Base-by-base conservation (phyloP, 2,329 filamentous ascomycete species). In the Fusarium nanum region DNA sequence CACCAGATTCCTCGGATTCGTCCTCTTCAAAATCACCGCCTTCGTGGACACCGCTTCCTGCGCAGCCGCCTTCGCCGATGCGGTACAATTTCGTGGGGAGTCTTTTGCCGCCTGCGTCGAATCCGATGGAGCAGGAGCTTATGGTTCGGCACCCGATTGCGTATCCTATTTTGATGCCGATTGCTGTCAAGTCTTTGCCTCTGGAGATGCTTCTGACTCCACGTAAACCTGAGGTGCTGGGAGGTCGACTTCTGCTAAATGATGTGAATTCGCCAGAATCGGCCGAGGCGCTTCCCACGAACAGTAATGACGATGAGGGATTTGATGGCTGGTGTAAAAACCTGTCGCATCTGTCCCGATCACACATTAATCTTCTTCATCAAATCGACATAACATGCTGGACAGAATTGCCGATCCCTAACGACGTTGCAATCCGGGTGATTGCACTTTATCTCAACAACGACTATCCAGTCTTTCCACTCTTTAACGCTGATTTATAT, bases 381-480 rank as follows among this genome's bases (percentile, higher is more conserved):
- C 28, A 55, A 8, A 25, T 55, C 23, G 40, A 59, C 1, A 22
- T 59, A n/a, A 13, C 40, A 2, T 5, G 5, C 11, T 58, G 48
- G 56, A 59, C 40, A 34, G 13, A 28, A 5, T 12, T 59, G 4
- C 56, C 47, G 3, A 22, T 59, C 12, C 48, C 56, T 2, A 54
- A 58, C 12, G 27, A 54, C 1, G 10, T 42, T n/a, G 56, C 47
- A 3, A 42, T 54, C 7, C 37, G 42, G 10, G 48, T 16, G 7
- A 58, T 58, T 14, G 56, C 56, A 7, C 28, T 58, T 4, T 58
- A 58, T n/a, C 28, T 58, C 2, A 54, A 54, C 9, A 58, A 58
- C 5, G 56, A 58, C 23, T 44, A 37, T 7, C 37, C 48, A 6
- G 12, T 58, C 2, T 40, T 58, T 20, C 56, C 56, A 6, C 2